Evolutionary conservation across 768 basidiomycete genomes (phyloP).

Genomic region (Amylocystis lapponica): DNA sequence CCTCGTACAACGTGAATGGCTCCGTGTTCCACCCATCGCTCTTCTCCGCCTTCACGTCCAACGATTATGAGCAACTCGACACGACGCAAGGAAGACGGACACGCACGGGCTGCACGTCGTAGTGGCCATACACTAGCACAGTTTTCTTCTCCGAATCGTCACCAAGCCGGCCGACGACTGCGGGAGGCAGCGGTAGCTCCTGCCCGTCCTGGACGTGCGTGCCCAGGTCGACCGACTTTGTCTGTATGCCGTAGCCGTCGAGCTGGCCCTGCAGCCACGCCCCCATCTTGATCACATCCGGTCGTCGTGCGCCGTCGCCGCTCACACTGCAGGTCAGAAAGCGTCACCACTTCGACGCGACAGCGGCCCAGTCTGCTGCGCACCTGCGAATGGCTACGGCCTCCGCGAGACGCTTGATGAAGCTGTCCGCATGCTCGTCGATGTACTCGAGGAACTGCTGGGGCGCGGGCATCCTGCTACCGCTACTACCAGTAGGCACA

Average conservation of each 20-base stretch:
- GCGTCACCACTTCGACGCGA: slow-evolving; percentile 1
- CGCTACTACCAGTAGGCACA: no score
- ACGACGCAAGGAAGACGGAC: neutral
- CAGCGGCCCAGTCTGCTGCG: slow-evolving; percentile 4
- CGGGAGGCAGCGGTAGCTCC: slow-evolving; percentile 66
- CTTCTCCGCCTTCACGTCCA: slow-evolving; percentile 26
- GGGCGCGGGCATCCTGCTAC: slow-evolving; percentile 24
- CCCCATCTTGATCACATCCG: slow-evolving; percentile 77
- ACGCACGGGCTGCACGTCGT: slow-evolving; percentile 82
- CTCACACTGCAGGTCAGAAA: slow-evolving; percentile 38
- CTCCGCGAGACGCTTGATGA: slow-evolving; percentile 69
- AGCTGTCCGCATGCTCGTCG: slow-evolving; percentile 59
- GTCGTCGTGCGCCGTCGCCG: slow-evolving; percentile 59
- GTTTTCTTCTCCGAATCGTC: slow-evolving; percentile 83
- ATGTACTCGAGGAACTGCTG: slow-evolving; percentile 39
- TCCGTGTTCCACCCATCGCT: slow-evolving; percentile 82
- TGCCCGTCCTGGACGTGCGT: slow-evolving; percentile 63
- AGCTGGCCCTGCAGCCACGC: slow-evolving; percentile 69
- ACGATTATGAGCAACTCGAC: neutral
- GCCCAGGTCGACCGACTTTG: slow-evolving; percentile 65
- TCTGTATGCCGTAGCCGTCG: slow-evolving; percentile 63
- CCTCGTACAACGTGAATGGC: slow-evolving; percentile 65
- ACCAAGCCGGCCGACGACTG: slow-evolving; percentile 71
- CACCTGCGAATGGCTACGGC: slow-evolving; percentile 79
- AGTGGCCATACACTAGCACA: slow-evolving; percentile 84